Base-by-base conservation (phyloP, 2,329 filamentous ascomycete genomes). In the Neopestalotiopsis clavispora region DNA sequence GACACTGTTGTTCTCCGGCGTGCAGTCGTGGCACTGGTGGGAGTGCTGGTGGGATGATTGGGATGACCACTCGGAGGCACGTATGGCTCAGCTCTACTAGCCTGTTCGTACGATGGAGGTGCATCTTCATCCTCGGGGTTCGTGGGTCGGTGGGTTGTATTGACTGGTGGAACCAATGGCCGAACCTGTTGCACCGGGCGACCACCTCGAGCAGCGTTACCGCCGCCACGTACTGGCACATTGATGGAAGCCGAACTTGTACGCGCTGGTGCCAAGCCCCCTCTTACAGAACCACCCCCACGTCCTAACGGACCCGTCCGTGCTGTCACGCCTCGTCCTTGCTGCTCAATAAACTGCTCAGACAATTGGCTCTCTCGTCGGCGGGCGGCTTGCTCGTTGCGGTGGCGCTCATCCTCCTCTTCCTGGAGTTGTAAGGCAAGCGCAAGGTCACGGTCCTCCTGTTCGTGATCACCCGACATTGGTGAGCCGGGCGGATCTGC, bases 341-440 rank as follows among this genome's bases (percentile, higher is more conserved):
- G 88, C 71, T 90, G 89, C 73, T 92, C 89, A 68, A 94, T 92
- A 72, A 87, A 92, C 71, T 90, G 89, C 75, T 92, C 90, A 0
- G 90, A 92, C 1, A 93, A 83, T 68, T 89, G 83, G 67, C 89
- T 90, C 78, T 94, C 91, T n/a, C 89, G 84, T 12, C 85, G 84
- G 7, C 91, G 86, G 1, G 90, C 87, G 10, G 87, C 89, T 63
- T 90, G 86, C 64, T 89, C 86, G 6, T 77, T 74, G n/a, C 88
- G 87, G 71, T 94, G 89, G 14, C 90, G 87, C 75, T 94, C 91
- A 72, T 98, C 94, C 79, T 98, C 95, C 78, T 97, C 94, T 75
- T 98, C 96, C 78, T 98, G 95, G 1, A 98, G 87, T 77, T 98
- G 96, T 6, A 99, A 85, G 0, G 95, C 95, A 3, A 98, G 86